These are phyloP conservation scores for Suillus discolor DNA, from an alignment of 768 basidiomycete species.

Conservation along the genomic window DNA sequence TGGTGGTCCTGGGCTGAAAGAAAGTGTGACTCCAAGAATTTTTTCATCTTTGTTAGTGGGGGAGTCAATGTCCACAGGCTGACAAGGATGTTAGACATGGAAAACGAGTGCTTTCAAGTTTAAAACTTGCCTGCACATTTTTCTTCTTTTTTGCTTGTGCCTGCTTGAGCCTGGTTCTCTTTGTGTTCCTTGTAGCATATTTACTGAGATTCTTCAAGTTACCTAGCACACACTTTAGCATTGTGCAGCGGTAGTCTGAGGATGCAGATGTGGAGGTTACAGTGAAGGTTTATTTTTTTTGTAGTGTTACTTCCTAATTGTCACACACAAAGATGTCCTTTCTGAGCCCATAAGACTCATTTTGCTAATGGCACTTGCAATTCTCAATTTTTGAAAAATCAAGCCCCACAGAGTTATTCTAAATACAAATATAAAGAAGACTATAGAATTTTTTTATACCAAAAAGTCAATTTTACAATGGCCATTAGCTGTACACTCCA, in stretches of 20 bases:
- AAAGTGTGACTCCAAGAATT: too few species aligned
- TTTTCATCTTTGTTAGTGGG: too few species aligned
- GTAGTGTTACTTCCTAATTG: neutral
- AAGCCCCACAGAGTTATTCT: too few species aligned
- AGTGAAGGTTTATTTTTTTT: neutral
- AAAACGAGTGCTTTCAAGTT: neutral
- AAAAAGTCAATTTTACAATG: too few species aligned
- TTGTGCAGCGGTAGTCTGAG: neutral
- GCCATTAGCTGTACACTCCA: too few species aligned
- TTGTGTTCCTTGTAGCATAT: neutral
- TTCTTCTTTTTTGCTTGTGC: neutral
- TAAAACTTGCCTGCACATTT: neutral
- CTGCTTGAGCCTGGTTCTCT: slow-evolving; percentile 3
- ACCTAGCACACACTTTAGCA: slow-evolving; percentile 2
- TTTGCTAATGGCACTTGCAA: too few species aligned
- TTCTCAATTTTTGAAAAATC: too few species aligned
- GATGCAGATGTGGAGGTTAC: neutral
- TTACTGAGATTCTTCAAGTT: slow-evolving; percentile 6
- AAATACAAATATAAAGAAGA: too few species aligned
- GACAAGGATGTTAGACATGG: neutral
- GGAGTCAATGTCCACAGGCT: neutral
- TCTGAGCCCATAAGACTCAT: too few species aligned
- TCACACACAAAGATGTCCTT: neutral
- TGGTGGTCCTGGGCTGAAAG: too few species aligned
- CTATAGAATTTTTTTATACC: too few species aligned